phyloP scores from a whole-genome alignment of 1,284 basidiomycete species.

The Phellinidium pouzarii region DNA sequence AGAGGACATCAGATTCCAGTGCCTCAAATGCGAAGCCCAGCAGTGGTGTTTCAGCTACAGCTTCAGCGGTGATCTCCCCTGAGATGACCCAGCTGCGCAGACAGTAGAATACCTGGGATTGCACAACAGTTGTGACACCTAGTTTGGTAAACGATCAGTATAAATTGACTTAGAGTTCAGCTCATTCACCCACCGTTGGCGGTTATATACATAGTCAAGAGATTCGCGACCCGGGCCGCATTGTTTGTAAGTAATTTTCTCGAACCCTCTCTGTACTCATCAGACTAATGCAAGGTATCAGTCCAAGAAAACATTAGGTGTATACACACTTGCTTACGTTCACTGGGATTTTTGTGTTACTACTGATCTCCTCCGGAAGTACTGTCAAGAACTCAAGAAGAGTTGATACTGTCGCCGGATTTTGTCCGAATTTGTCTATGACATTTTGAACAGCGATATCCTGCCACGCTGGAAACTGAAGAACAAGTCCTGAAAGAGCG shows the following conservation, averaged over 20 bases:
- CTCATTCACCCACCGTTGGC: constrained; percentile 77
- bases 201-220: constrained; percentile 86
- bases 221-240: constrained; percentile 65
- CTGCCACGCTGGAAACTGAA: constrained; percentile 89
- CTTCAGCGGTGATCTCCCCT: constrained; percentile 70
- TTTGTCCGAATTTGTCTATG: constrained; percentile 82
- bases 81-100: constrained; percentile 84
- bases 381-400: constrained; percentile 89
- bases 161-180: constrained; percentile 1
- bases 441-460: constrained; percentile 70
- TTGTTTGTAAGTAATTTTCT: constrained; percentile 66
- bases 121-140: constrained; percentile 85
- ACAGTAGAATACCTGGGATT: constrained; percentile 82
- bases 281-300: constrained; percentile 44
- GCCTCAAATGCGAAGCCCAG: constrained; percentile 82
- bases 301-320: neutral
- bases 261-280: constrained; percentile 70
- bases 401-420: constrained; percentile 77
- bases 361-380: constrained; percentile 84
- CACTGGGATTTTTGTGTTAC: constrained; percentile 85
- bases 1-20: constrained; percentile 78
- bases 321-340: constrained; percentile 54
- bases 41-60: constrained; percentile 76
- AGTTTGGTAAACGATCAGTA: constrained; percentile 7
- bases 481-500: constrained; percentile 83